These are phyloP conservation scores for Fusarium pseudograminearum DNA, from an alignment of 2,329 filamentous ascomycete genomes.

Conservation along the genomic window DNA sequence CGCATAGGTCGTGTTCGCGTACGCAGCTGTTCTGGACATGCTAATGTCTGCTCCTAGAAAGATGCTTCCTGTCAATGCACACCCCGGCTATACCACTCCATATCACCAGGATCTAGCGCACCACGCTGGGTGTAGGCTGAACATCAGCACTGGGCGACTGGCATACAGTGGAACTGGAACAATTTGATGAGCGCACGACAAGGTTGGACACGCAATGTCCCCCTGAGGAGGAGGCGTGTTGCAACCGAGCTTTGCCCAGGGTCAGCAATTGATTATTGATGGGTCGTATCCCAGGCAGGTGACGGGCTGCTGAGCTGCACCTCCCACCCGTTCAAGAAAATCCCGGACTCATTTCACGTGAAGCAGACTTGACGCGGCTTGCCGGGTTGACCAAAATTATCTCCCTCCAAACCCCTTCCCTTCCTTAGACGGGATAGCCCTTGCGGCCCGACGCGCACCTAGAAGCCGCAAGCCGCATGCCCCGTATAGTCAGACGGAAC, in stretches of 20 bases:
- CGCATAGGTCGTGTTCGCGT: not conserved
- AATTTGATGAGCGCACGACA: slow-evolving; percentile 1
- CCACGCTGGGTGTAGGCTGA: slow-evolving; percentile 16
- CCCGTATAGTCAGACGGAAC: slow-evolving; percentile 41
- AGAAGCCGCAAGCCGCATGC: slow-evolving; percentile 43
- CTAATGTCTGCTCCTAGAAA: not conserved
- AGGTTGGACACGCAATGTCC: slow-evolving; percentile 9
- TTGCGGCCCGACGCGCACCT: slow-evolving; percentile 49
- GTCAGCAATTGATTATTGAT: slow-evolving; percentile 2
- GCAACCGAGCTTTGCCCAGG: slow-evolving; percentile 1
- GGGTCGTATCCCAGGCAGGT: not conserved
- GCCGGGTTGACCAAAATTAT: slow-evolving; percentile 40
- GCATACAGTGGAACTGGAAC: slow-evolving; percentile 15
- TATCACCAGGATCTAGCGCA: slow-evolving; percentile 18
- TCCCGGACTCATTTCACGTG: slow-evolving; percentile 40
- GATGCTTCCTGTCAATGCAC: slow-evolving; percentile 10
- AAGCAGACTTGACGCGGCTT: slow-evolving; percentile 46
- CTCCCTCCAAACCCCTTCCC: slow-evolving; percentile 39
- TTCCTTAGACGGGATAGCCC: slow-evolving; percentile 46
- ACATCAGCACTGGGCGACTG: slow-evolving; percentile 20
- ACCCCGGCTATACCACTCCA: slow-evolving; percentile 6
- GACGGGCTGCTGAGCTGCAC: slow-evolving; percentile 1
- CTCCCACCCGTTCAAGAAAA: slow-evolving; percentile 9
- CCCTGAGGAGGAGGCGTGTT: slow-evolving; percentile 5
- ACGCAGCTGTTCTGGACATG: not conserved